Evolutionary conservation across 345 rosid species (phyloP), one percentile per base, ranked within the genome.

Genomic region (Cardamine occulta): DNA sequence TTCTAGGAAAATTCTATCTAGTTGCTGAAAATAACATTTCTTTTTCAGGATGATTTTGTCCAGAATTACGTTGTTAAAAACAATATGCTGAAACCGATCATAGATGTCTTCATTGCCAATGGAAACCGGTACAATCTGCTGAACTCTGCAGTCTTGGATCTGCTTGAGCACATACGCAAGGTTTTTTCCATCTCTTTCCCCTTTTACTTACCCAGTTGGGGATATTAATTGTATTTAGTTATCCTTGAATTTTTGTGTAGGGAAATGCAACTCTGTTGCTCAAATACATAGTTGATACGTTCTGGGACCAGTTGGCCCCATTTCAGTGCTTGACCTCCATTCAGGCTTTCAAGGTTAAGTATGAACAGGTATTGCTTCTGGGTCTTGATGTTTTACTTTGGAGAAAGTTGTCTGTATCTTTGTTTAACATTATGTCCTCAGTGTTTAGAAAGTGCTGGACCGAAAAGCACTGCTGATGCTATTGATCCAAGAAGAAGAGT

Each of bases 131-230:
- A 93, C 82, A 91, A 96, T 81, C 80, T 96, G 74, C 86, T 96
- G 66, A 91, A 96, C 74, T 96, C 99, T 67, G 91, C 93, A 40
- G 87, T 96, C 69, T 76, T 96, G 73, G 99, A 96, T 66, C 95
- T 93, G 75, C 85, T 96, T 73, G 99, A 96, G 84, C 86, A 82
- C 80, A 93, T 96, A 71, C 86, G 91, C 75, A 96, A 91, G 98
- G 99, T 95, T 68, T 63, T 66, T 78, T 39, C 75, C 40, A 63
- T 37, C 80, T 11, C 28, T 64, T 54, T 48, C 48, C 55, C 56
- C 8, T 56, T 47, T 39, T 49, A 65, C 51, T 49, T 74, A 54
- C 52, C 74, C 52, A 58, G 67, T 56, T 47, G 44, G 45, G 23
- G 48, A 47, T 65, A 14, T 12, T 49, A 48, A 37, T 28, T 21